Evolutionary conservation across 2,329 filamentous ascomycete genomes (phyloP).

Genomic region (Fusarium oxysporum): DNA sequence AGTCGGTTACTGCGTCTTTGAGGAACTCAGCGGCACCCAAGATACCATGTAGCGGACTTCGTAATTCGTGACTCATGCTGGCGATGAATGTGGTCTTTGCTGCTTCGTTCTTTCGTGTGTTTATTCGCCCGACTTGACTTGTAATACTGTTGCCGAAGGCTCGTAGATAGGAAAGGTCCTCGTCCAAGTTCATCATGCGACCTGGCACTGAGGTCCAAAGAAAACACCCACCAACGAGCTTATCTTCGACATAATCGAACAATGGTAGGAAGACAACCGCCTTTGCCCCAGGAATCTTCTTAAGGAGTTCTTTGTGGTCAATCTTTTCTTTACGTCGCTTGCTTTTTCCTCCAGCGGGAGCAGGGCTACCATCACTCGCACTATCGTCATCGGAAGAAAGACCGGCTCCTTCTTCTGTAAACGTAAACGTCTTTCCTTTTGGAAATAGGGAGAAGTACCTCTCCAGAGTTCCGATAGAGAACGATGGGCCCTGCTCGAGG

Average conservation of each 20-base stretch:
- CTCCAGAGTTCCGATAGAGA: slow-evolving; percentile 47
- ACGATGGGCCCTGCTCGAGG: slow-evolving; percentile 45
- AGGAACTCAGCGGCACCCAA: slow-evolving; percentile 64
- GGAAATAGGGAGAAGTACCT: slow-evolving; percentile 49
- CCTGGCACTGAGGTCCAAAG: slow-evolving; percentile 50
- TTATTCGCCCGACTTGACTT: slow-evolving; percentile 65
- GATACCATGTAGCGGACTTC: slow-evolving; percentile 68
- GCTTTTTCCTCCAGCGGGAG: not conserved
- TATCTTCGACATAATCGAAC: slow-evolving; percentile 51
- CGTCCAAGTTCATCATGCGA: slow-evolving; percentile 52
- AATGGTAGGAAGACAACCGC: slow-evolving; percentile 52
- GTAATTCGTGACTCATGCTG: slow-evolving; percentile 68
- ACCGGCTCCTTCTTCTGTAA: slow-evolving; percentile 45
- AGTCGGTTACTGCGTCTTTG: slow-evolving; percentile 54
- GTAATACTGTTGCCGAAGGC: slow-evolving; percentile 53
- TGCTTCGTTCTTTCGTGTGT: slow-evolving; percentile 62
- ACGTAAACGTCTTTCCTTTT: slow-evolving; percentile 47
- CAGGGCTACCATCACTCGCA: slow-evolving; percentile 38
- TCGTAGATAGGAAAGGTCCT: slow-evolving; percentile 52
- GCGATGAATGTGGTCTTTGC: slow-evolving; percentile 70
- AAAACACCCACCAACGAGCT: slow-evolving; percentile 51
- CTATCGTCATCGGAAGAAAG: slow-evolving; percentile 50
- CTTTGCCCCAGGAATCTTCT: slow-evolving; percentile 50
- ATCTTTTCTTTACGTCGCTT: slow-evolving; percentile 38
- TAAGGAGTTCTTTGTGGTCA: slow-evolving; percentile 50